Conservation (phyloP, 805 yeast species). For the Ogataea glucozyma region DNA sequence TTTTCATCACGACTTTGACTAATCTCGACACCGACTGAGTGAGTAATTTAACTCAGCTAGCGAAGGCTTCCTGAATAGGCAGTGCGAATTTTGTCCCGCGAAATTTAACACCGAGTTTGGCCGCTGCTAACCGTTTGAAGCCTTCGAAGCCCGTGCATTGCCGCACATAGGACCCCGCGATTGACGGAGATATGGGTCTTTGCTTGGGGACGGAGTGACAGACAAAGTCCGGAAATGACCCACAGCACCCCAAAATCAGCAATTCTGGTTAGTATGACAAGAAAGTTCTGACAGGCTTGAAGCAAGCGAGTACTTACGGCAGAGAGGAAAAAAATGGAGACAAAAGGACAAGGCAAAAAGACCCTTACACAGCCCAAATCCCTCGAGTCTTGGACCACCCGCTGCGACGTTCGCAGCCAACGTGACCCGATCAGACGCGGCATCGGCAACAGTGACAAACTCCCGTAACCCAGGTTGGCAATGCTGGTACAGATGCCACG, state of each 20-base stretch:
- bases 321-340: conserved; percentile 1
- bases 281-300: not conserved
- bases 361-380: not conserved
- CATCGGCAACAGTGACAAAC: not conserved
- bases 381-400: conserved; percentile 4
- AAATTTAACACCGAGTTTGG: no score
- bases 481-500: no score
- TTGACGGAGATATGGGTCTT: no score
- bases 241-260: no score
- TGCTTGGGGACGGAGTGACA: no score
- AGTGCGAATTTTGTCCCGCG: not conserved
- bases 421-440: not conserved
- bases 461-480: not conserved
- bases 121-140: conserved; percentile 2
- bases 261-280: conserved; percentile 1
- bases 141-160: not conserved
- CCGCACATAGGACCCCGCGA: not conserved
- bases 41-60: no score
- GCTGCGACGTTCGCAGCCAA: not conserved
- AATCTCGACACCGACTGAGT: no score
- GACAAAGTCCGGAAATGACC: not conserved
- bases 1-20: not conserved
- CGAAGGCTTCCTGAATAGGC: not conserved
- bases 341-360: not conserved
- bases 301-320: conserved; percentile 4